A percentile compares a stretch with the other conserved stretches of the same genome.
phyloP scores from a whole-genome alignment of 2,329 filamentous ascomycete species.

The Cadophora sp. region DNA sequence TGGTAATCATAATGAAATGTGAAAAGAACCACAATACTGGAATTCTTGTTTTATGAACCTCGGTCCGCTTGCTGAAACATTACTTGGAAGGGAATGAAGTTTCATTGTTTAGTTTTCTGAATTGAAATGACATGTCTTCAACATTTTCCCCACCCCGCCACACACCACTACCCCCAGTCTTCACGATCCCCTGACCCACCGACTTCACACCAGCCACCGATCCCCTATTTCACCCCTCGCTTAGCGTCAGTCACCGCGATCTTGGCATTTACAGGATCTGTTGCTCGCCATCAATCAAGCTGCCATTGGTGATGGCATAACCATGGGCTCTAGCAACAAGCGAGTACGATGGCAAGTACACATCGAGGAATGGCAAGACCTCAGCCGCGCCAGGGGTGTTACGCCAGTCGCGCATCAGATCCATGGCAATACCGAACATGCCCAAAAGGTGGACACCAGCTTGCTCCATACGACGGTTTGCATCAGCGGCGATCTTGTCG shows the following conservation, averaged over 20 bases:
- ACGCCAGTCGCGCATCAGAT: constrained; percentile 42
- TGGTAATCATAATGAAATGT: not conserved
- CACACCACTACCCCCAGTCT: not conserved
- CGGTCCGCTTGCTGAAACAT: not conserved
- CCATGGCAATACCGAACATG: constrained; percentile 41
- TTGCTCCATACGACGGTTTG: constrained; percentile 70
- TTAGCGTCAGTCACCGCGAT: not conserved
- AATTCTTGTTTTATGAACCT: not conserved
- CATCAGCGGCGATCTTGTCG: constrained; percentile 63
- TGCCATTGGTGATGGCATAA: constrained; percentile 65
- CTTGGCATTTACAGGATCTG: constrained; percentile 28
- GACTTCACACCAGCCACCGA: not conserved
- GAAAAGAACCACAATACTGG: too few relatives aligned
- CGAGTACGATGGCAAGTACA: constrained; percentile 66
- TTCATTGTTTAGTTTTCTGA: not conserved
- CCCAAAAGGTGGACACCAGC: constrained; percentile 64
- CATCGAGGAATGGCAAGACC: constrained; percentile 24
- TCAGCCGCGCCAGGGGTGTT: constrained; percentile 23
- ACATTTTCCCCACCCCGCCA: not conserved
- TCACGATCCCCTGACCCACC: too few relatives aligned
- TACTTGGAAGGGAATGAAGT: not conserved
- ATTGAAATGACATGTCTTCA: too few relatives aligned
- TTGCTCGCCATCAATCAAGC: constrained; percentile 61
- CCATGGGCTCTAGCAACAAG: constrained; percentile 67
- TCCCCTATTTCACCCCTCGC: not conserved